Conservation (phyloP, 768 basidiomycete genomes). For the Termitomyces eurrhizus region DNA sequence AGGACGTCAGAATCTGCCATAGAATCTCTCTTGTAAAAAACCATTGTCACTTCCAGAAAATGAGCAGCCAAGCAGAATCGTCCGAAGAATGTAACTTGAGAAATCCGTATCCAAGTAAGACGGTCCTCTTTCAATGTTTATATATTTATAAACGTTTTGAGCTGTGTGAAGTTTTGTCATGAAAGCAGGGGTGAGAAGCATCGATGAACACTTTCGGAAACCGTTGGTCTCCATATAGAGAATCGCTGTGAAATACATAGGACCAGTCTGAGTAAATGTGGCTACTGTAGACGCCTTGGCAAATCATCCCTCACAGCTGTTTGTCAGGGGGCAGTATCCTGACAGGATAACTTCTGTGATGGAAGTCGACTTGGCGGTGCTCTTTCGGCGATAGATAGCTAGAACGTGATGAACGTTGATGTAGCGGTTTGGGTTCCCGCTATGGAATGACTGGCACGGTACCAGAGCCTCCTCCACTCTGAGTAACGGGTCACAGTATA, state of each 20-base stretch:
- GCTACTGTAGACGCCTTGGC: neutral
- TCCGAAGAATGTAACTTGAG: neutral
- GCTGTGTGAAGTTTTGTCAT: neutral
- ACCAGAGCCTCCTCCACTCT: too few species aligned
- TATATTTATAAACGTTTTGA: neutral
- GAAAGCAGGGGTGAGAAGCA: neutral
- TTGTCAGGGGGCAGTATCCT: neutral
- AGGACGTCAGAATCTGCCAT: constrained; percentile 5
- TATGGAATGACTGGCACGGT: too few species aligned
- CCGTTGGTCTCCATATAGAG: neutral
- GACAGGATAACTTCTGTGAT: neutral
- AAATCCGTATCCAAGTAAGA: neutral
- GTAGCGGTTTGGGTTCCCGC: too few species aligned
- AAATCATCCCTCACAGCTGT: neutral
- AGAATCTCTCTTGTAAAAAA: constrained; percentile 2
- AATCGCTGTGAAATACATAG: neutral
- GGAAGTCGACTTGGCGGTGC: neutral
- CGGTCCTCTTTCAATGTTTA: neutral
- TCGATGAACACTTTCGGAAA: neutral
- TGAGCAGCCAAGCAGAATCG: neutral
- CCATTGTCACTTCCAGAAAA: neutral
- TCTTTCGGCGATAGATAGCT: neutral
- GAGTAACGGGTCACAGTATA: too few species aligned
- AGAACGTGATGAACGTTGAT: neutral
- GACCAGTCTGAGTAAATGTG: neutral